Conservation (phyloP, 257 asterid genomes). For the Cinchona pubescens region DNA sequence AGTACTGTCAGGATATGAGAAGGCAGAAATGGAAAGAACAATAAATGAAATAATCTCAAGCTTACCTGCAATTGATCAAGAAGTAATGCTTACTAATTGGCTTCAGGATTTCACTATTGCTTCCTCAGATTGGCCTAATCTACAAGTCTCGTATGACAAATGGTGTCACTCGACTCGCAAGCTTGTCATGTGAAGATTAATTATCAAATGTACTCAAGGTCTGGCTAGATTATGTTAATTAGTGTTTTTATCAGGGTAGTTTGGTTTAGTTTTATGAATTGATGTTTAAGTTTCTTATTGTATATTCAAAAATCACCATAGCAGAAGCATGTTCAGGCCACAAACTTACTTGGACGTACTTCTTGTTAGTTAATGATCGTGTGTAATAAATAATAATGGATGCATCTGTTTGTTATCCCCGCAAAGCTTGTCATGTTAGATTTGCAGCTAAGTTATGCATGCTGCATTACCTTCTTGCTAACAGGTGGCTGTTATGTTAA, state of each 20-base stretch:
- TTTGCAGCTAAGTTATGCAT: too few relatives aligned
- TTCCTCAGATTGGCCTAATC: conserved; percentile 38
- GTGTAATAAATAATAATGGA: too few relatives aligned
- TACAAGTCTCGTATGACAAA: conserved; percentile 23
- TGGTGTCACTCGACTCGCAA: conserved; percentile 31
- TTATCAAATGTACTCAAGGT: not conserved
- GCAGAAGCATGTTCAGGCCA: too few relatives aligned
- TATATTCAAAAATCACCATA: too few relatives aligned
- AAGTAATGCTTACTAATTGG: conserved; percentile 32
- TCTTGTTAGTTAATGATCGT: too few relatives aligned
- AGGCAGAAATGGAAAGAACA: conserved; percentile 31
- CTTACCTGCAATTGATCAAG: conserved; percentile 25
- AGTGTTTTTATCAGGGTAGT: not conserved
- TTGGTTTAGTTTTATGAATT: too few relatives aligned
- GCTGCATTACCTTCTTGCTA: too few relatives aligned
- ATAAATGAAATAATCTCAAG: conserved; percentile 20
- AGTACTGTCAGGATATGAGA: conserved; percentile 26
- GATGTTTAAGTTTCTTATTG: too few relatives aligned
- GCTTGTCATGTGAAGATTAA: conserved; percentile 8
- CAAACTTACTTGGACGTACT: too few relatives aligned
- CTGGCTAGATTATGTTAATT: not conserved
- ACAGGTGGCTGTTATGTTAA: too few relatives aligned
- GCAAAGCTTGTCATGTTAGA: too few relatives aligned
- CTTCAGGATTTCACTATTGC: conserved; percentile 25
- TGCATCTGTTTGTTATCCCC: too few relatives aligned